Evolutionary conservation across 495 filamentous ascomycete species (phyloP), one percentile per base, ranked within the genome.

Genomic region (Talaromyces proteolyticus): DNA sequence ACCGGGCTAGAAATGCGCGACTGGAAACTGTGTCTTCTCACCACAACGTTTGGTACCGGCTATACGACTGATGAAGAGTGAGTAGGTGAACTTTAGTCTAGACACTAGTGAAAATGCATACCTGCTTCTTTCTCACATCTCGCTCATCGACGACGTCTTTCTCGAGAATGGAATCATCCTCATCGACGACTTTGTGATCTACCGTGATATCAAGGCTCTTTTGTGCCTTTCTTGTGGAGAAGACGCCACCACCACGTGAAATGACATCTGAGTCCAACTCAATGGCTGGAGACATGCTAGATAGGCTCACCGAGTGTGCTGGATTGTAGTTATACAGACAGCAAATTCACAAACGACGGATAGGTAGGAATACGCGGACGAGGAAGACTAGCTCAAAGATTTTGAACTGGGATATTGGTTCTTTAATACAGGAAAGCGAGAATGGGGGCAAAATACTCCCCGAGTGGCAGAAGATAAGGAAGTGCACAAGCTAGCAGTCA

Each of bases 61-160:
- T 40, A 46, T 45, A 22, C 42, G 14, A 10, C 26, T 52, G 8
- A 45, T 44, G 22, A 24, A 11, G 51, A 58, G 47, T 20, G 6
- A 4, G 12, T 49, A 12, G 21, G 19, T 26, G 21, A 34, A 29
- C 10, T 10, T 24, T 10, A 34, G 7, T 29, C n/a, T 18, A 21
- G 14, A 14, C 21, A 47, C 23, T 19, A 16, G 16, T 6, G 16
- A 4, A 6, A 4, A 18, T 19, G 11, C 17, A 22, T 45, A 58
- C 56, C 55, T 60, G 57, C 46, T 52, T 57, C 47, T 53, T 59
- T 17, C 19, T 54, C 0, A 60, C 11, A 39, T 61, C 59, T 21
- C 57, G 46, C 38, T 49, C 57, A 21, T 77, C 71, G 14, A 66
- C 58, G 19, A 65, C 64, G 20, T 53, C 12, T 26, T 57, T 53